Percentiles rank a stretch among this genome's conserved stretches.
These are phyloP conservation scores for Setaria viridis DNA, from an alignment of 202 grass and related monocot genomes.

Conservation along the genomic window DNA sequence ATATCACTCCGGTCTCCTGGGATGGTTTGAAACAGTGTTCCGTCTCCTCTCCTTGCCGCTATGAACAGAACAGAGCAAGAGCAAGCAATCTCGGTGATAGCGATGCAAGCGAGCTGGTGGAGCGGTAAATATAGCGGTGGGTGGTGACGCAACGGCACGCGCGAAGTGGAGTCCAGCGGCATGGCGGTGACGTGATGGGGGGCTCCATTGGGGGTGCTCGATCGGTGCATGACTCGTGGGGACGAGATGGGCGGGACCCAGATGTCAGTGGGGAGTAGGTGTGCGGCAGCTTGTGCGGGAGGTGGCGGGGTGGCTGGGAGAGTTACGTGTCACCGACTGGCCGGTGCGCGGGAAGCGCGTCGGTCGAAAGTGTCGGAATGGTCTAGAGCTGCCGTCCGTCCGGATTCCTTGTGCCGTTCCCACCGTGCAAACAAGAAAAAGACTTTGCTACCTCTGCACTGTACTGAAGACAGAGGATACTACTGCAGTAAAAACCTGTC, in stretches of 20 bases:
- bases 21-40: neutral
- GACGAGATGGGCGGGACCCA: rapidly evolving
- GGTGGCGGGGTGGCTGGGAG: neutral
- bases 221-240: neutral
- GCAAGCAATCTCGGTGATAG: neutral
- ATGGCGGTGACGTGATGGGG: conserved; percentile 8
- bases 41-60: neutral
- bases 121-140: conserved; percentile 47
- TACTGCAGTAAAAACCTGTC: too few relatives aligned
- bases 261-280: rapidly evolving
- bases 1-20: neutral
- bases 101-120: neutral
- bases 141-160: neutral
- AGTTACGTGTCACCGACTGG: conserved; percentile 46
- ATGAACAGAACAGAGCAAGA: neutral
- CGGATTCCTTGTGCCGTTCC: conserved; percentile 42
- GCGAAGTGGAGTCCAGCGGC: conserved; percentile 47
- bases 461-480: too few relatives aligned
- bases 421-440: neutral
- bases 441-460: too few relatives aligned
- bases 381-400: conserved; percentile 40
- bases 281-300: rapidly evolving
- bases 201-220: rapidly evolving
- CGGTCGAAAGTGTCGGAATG: conserved; percentile 56
- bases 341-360: conserved; percentile 55